These are phyloP conservation scores for Ceratobasidium sp. DNA, from an alignment of 1,284 basidiomycete species.

Conservation along the genomic window DNA sequence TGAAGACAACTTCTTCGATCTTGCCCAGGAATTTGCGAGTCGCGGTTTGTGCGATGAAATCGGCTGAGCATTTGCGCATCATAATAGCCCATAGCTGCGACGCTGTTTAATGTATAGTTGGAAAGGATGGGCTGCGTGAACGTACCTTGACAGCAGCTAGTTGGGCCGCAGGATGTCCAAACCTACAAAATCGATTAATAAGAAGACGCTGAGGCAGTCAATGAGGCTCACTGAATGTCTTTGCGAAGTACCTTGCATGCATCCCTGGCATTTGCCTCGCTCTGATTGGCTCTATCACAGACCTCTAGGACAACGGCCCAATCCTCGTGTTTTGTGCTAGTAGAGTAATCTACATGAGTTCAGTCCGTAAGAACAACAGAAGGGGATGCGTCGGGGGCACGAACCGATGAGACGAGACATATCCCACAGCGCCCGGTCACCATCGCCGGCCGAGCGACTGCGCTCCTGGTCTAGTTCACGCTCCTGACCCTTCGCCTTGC, in stretches of 20 bases:
- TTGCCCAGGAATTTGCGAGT: constrained; percentile 79
- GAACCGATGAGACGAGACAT: constrained; percentile 18
- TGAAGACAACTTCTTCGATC: constrained; percentile 72
- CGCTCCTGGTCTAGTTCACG: constrained; percentile 30
- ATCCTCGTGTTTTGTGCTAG: constrained; percentile 78
- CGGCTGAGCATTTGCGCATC: constrained; percentile 73
- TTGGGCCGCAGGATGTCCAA: constrained; percentile 49
- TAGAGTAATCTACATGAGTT: constrained; percentile 66
- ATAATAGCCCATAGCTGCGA: constrained; percentile 83
- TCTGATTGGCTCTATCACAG: constrained; percentile 75
- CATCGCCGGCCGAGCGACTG: constrained; percentile 43
- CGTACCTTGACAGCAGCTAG: constrained; percentile 49
- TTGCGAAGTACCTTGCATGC: constrained; percentile 74
- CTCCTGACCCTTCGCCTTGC: constrained; percentile 46
- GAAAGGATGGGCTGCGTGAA: neutral
- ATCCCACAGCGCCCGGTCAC: constrained; percentile 15
- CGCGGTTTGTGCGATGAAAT: constrained; percentile 72
- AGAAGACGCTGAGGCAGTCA: neutral
- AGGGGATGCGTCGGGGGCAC: neutral
- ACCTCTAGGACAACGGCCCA: constrained; percentile 81
- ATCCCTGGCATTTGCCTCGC: constrained; percentile 75
- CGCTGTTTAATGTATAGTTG: constrained; percentile 33
- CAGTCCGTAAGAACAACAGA: neutral
- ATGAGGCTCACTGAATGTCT: constrained; percentile 73
- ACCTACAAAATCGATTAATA: constrained; percentile 43